Evolutionary conservation across 495 filamentous ascomycete species (phyloP).

Genomic region (Tuber aestivum): DNA sequence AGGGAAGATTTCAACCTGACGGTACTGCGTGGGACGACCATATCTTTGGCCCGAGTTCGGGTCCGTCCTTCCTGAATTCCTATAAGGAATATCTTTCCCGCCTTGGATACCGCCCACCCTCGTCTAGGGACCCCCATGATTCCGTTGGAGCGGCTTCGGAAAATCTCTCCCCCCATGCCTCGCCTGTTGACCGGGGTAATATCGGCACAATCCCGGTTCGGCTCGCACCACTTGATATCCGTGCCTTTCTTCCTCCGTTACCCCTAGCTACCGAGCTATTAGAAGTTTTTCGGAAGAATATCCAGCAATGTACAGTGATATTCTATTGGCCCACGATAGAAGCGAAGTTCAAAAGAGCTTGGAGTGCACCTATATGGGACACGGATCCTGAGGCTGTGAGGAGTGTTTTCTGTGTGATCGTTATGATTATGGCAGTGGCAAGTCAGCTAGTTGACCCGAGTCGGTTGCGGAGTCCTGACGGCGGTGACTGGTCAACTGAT

Average conservation of each 20-base stretch:
- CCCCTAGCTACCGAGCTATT: constrained; percentile 28
- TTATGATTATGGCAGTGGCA: constrained; percentile 38
- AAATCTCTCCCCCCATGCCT: constrained; percentile 9
- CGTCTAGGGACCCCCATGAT: constrained; percentile 16
- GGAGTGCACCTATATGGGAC: constrained; percentile 39
- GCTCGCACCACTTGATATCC: constrained; percentile 36
- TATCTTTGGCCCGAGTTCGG: constrained; percentile 39
- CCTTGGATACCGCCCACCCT: constrained; percentile 33
- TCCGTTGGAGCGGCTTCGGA: background rate
- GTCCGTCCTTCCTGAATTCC: constrained; percentile 36
- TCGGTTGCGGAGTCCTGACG: constrained; percentile 24
- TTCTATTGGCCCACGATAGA: constrained; percentile 40
- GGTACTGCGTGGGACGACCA: constrained; percentile 35
- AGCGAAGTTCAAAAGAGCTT: constrained; percentile 37
- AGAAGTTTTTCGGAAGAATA: constrained; percentile 32
- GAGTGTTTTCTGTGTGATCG: constrained; percentile 38
- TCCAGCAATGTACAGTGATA: constrained; percentile 37
- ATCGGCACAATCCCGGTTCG: constrained; percentile 13
- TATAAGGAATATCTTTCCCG: constrained; percentile 38
- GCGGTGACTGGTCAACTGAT: constrained; percentile 27
- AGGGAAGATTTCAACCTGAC: constrained; percentile 27
- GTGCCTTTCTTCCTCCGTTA: constrained; percentile 37
- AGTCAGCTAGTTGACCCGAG: constrained; percentile 36
- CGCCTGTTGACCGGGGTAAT: constrained; percentile 7
- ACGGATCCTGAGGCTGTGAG: constrained; percentile 34